A percentile compares a stretch with the other conserved stretches of the same genome.
These are phyloP conservation scores for Leptographium galeiforme DNA, from an alignment of 2,329 filamentous ascomycete species.

Conservation along the genomic window DNA sequence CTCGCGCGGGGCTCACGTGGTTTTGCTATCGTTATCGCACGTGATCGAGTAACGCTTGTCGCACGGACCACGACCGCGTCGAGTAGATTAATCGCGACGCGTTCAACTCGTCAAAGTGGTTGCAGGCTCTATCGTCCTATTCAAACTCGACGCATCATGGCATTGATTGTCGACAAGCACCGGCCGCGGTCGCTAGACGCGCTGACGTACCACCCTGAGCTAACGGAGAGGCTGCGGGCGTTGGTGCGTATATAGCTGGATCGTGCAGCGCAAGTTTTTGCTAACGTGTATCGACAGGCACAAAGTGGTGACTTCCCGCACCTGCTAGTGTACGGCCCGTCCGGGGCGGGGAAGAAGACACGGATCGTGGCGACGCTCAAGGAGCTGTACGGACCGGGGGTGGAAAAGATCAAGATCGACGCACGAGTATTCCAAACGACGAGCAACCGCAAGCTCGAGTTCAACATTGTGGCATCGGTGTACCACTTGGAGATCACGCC, in stretches of 20 bases:
- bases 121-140: background rate
- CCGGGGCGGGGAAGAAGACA: conserved; percentile 94
- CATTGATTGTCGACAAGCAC: conserved; percentile 60
- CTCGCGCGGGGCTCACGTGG: background rate
- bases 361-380: conserved; percentile 90
- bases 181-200: conserved; percentile 60
- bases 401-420: conserved; percentile 99
- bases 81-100: conserved; percentile 6
- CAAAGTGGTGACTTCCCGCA: conserved; percentile 97
- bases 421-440: conserved; percentile 92
- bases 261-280: background rate
- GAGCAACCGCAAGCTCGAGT: conserved; percentile 93
- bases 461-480: conserved; percentile 94
- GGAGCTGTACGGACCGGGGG: conserved; percentile 86
- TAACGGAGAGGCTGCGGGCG: conserved; percentile 75
- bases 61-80: conserved; percentile 1
- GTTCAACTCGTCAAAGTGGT: background rate
- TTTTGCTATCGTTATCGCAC: background rate
- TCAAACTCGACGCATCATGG: conserved; percentile 28
- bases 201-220: conserved; percentile 76
- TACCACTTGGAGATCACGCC: conserved; percentile 99
- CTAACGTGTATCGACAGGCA: conserved; percentile 40
- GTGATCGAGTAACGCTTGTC: background rate
- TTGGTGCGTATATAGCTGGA: conserved; percentile 44
- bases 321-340: conserved; percentile 91